These are phyloP conservation scores for Fusarium setosum DNA, from an alignment of 2,329 filamentous ascomycete genomes.

Conservation along the genomic window DNA sequence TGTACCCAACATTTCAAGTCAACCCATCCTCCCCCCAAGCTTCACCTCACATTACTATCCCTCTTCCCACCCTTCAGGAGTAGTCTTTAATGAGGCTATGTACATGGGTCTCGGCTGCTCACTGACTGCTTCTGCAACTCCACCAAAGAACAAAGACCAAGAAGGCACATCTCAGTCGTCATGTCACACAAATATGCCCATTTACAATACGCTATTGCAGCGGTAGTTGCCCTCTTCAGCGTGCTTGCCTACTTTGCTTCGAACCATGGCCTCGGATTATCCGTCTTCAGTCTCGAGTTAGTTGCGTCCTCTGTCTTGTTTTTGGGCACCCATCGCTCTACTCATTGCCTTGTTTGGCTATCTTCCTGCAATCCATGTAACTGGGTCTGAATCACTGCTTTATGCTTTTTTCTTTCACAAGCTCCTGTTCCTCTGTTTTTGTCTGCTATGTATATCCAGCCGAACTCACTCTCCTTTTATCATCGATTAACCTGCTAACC, in stretches of 20 bases:
- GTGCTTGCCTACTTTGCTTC: slow-evolving; percentile 20
- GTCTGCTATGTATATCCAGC: neutral
- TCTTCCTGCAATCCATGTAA: neutral
- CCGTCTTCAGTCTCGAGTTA: slow-evolving; percentile 19
- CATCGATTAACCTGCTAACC: slow-evolving; percentile 14
- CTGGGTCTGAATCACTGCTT: neutral
- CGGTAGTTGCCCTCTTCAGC: slow-evolving; percentile 38
- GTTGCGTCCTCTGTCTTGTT: slow-evolving; percentile 11
- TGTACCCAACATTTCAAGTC: slow-evolving; percentile 17
- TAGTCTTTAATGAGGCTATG: neutral
- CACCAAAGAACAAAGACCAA: slow-evolving; percentile 1
- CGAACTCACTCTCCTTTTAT: neutral
- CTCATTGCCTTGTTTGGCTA: neutral
- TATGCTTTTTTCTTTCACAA: too few species aligned
- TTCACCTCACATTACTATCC: neutral
- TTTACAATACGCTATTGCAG: slow-evolving; percentile 29
- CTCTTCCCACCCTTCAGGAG: neutral
- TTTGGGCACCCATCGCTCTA: neutral
- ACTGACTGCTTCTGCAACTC: neutral
- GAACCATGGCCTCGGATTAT: neutral
- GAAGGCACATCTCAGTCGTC: slow-evolving; percentile 8
- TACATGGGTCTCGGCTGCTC: neutral
- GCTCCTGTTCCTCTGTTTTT: neutral
- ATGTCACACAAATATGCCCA: slow-evolving; percentile 17
- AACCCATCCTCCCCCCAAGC: neutral